Conservation (phyloP, 2,329 filamentous ascomycete genomes). For the Colletotrichum sansevieriae region DNA sequence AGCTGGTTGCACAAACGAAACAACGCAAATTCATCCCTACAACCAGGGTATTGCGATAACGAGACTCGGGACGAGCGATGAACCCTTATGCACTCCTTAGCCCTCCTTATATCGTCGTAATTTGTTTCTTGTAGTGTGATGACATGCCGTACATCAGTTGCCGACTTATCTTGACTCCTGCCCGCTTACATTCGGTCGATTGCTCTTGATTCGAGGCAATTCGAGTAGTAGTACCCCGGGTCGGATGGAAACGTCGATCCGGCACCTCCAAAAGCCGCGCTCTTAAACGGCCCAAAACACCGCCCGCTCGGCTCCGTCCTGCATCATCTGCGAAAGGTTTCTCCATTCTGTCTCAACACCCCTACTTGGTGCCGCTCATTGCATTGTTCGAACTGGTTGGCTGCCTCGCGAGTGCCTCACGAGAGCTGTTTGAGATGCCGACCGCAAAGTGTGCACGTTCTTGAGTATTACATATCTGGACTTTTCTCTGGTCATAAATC, state of each 20-base stretch:
- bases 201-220: background rate
- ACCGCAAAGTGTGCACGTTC: slow-evolving; percentile 21
- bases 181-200: background rate
- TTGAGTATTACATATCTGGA: background rate
- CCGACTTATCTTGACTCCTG: slow-evolving; percentile 9
- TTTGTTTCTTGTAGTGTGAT: background rate
- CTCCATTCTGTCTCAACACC: slow-evolving; percentile 16
- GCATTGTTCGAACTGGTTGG: slow-evolving; percentile 4
- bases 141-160: slow-evolving; percentile 12
- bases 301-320: slow-evolving; percentile 4
- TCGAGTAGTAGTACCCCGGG: background rate
- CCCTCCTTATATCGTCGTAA: background rate
- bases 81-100: background rate
- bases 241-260: slow-evolving; percentile 30
- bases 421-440: slow-evolving; percentile 2
- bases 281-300: background rate
- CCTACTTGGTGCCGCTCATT: background rate
- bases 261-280: slow-evolving; percentile 21
- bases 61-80: slow-evolving; percentile 9
- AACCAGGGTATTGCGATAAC: background rate
- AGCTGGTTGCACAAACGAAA: slow-evolving; percentile 27
- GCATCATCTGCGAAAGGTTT: slow-evolving; percentile 21
- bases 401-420: background rate
- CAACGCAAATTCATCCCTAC: slow-evolving; percentile 19
- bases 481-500: slow-evolving; percentile 26